These are phyloP conservation scores for Peronospora belbahrii DNA, from an alignment of 352 stramenopile genomes.

Conservation along the genomic window DNA sequence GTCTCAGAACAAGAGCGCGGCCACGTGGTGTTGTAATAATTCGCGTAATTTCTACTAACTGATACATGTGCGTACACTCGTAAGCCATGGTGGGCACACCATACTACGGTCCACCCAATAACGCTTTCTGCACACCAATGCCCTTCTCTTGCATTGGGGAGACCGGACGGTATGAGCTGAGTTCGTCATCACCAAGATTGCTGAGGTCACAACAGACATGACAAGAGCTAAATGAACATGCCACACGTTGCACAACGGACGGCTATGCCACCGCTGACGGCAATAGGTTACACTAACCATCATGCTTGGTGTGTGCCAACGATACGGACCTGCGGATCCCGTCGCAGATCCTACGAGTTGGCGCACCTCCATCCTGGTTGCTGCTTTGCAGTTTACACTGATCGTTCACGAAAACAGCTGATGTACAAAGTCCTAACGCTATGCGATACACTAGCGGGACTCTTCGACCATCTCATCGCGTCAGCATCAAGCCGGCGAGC, in stretches of 20 bases:
- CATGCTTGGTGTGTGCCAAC: neutral
- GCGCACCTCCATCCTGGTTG: constrained; percentile 4
- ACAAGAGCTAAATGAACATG: neutral
- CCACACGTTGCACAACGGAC: neutral
- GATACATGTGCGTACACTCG: neutral
- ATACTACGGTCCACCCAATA: constrained; percentile 14
- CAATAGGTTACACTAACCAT: neutral
- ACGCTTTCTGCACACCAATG: constrained; percentile 10
- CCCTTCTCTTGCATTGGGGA: constrained; percentile 22
- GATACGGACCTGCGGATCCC: constrained; percentile 15
- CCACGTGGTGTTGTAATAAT: neutral
- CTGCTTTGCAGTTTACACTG: constrained; percentile 14
- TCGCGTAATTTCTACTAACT: neutral
- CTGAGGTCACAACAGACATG: neutral
- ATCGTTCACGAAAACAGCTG: constrained; percentile 22
- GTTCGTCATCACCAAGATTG: constrained; percentile 20
- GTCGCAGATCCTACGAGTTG: constrained; percentile 12
- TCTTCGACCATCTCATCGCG: constrained; percentile 12
- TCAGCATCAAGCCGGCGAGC: constrained; percentile 5
- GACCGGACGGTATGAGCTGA: neutral
- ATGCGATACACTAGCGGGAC: constrained; percentile 24
- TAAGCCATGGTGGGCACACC: neutral
- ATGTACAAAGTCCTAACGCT: constrained; percentile 3
- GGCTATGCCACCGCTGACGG: neutral
- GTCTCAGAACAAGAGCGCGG: constrained; percentile 22